Evolutionary conservation across 2,329 filamentous ascomycete species (phyloP), one percentile per base, ranked within the genome.

Genomic region (Penicillium corylophilum): DNA sequence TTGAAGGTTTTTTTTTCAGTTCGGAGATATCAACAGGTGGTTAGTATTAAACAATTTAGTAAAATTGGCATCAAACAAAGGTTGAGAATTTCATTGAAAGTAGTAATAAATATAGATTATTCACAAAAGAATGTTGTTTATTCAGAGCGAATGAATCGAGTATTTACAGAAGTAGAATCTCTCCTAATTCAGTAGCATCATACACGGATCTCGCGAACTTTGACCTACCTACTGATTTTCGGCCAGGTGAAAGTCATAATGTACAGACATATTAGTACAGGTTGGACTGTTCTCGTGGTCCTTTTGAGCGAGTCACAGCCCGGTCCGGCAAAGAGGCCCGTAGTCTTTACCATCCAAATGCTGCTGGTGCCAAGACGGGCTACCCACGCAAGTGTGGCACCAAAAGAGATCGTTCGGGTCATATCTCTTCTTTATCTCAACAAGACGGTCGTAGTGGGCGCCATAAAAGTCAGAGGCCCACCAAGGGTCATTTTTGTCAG

Each of bases 401-500:
- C 23, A 40, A 8, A 40, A 40, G 20, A 40, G 38, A 40, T n/a
- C 38, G 6, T 40, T 40, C 5, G 38, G 38, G 7, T 40, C 38
- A 40, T 40, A 40, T 40, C 3, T 40, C 12, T 22, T 24, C 38
- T 40, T 40, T 18, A 40, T 40, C 18, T 22, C 16, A 13, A 15
- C 38, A 10, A 40, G 38, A 15, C 38, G 38, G 16, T 13, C 12
- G 23, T 40, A 40, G 23, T 40, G 20, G 38, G 38, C 5, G 10
- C 38, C 38, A 40, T 40, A 40, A 23, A 40, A 40, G 20, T 40
- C 38, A 22, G 12, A 12, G 12, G 38, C 38, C 38, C 57, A 63
- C 15, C 47, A 20, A 0, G 57, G 59, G 26, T 59, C 50, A 12
- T 60, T 51, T 0, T 51, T 55, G 40, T 63, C 57, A 16, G 57